Base-by-base conservation (phyloP, 164 flowering plant genomes). In the Vitis cinerea region DNA sequence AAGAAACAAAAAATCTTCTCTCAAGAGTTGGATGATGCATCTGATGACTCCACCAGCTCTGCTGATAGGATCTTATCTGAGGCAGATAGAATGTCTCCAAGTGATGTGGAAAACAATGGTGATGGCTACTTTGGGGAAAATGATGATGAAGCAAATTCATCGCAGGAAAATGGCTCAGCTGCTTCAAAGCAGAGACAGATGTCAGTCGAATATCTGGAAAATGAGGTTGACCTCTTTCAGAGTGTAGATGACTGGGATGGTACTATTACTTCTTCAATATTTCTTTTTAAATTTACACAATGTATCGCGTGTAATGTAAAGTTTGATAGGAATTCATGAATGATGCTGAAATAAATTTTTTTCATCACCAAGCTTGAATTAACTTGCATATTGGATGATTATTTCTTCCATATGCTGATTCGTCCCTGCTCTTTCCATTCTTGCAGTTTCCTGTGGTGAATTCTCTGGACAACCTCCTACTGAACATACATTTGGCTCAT, bases 181-280 rank as follows among this genome's bases (percentile, higher is more conserved):
- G 29, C 74, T 74, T 75, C 76, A 50, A 71, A 69, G 75, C 84
- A 63, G 65, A 83, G 72, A 53, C 74, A 83, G 59, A 23, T 89
- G 85, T 81, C 97, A 11, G 88, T 90, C 66, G 92, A 90, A 64
- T 90, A 74, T 78, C 75, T 92, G 75, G 98, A 94, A 86, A 88
- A 90, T 79, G 98, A 90, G 65, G 74, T 79, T 75, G 97, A 94
- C 64, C 62, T 65, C 47, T 71, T 83, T n/a, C 77, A 76, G 69
- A 71, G 69, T 71, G 95, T 83, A 30, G 86, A 94, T 85, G 97
- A 90, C 70, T 82, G 92, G 77, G 97, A 89, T 79, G 97, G 98
- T 94, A 90, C 37, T 30, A 11, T 67, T 55, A 54, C 52, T 70
- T 62, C 7, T 16, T 30, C 8, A 52, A 63, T 47, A 10, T 65